Percentiles rank a stretch among this genome's conserved stretches.
These are phyloP conservation scores for Rhizophagus sp. DNA, from an alignment of 192 early-diverging fungal species.

Conservation along the genomic window DNA sequence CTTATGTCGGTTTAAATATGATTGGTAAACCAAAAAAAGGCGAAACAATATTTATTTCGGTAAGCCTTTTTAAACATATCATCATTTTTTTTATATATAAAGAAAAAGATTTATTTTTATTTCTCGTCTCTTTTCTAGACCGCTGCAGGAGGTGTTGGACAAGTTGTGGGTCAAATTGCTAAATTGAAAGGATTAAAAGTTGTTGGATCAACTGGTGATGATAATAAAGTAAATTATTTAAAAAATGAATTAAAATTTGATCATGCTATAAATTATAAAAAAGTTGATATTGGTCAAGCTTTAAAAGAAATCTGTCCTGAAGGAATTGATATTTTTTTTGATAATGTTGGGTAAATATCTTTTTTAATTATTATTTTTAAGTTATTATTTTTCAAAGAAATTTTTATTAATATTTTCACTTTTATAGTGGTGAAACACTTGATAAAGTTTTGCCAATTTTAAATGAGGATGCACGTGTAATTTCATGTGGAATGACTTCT, in stretches of 20 bases:
- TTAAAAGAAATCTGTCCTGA: slow-evolving; percentile 68
- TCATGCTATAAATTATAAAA: slow-evolving; percentile 88
- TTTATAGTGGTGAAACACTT: slow-evolving; percentile 61
- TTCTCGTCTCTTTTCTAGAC: slow-evolving; percentile 37
- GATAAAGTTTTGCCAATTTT: slow-evolving; percentile 67
- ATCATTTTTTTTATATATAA: neutral
- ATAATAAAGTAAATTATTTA: slow-evolving; percentile 72
- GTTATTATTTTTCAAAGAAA: too few relatives aligned
- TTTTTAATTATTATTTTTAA: neutral
- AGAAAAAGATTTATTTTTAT: neutral
- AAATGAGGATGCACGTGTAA: slow-evolving; percentile 66
- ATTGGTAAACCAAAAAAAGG: slow-evolving; percentile 79
- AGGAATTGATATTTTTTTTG: slow-evolving; percentile 87
- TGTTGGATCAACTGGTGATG: slow-evolving; percentile 73
- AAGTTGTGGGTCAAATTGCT: slow-evolving; percentile 74
- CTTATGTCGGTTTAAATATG: slow-evolving; percentile 49
- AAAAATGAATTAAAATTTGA: slow-evolving; percentile 66
- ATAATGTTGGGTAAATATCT: slow-evolving; percentile 61
- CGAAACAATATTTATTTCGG: slow-evolving; percentile 82
- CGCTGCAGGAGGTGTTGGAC: slow-evolving; percentile 84
- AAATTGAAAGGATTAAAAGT: slow-evolving; percentile 71
- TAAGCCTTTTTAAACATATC: neutral
- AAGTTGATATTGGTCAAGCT: slow-evolving; percentile 44
- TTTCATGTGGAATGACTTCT: slow-evolving; percentile 75
- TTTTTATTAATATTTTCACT: neutral